Evolutionary conservation across 2,329 filamentous ascomycete genomes (phyloP).

Genomic region (Talaromyces amestolkiae): DNA sequence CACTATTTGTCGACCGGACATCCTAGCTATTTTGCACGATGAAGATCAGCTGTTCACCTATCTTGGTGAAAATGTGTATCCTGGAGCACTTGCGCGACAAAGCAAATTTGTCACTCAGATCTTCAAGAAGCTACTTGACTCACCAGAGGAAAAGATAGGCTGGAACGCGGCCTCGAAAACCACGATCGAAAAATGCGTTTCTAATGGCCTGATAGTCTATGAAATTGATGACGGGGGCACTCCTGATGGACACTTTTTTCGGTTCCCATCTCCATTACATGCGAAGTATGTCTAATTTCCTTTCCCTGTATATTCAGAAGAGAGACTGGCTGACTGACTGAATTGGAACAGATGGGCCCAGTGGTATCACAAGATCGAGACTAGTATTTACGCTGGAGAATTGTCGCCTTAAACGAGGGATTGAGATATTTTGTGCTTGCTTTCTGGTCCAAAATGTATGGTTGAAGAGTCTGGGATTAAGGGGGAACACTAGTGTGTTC

Average conservation of each 20-base stretch:
- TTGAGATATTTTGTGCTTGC: neutral
- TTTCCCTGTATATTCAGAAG: too few species aligned
- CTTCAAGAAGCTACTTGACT: slow-evolving; percentile 8
- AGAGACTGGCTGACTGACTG: too few species aligned
- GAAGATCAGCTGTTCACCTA: slow-evolving; percentile 3
- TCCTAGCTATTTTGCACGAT: neutral
- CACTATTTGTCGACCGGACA: neutral
- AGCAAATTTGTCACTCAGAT: neutral
- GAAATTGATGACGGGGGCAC: neutral
- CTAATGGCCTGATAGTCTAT: neutral
- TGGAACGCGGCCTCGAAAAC: neutral
- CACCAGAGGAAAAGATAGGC: slow-evolving; percentile 6
- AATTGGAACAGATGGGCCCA: slow-evolving; percentile 2
- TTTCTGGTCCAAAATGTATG: neutral
- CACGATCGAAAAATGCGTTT: slow-evolving; percentile 11
- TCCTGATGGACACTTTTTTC: neutral
- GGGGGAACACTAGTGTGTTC: neutral
- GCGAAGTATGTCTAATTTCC: neutral
- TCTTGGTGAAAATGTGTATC: slow-evolving; percentile 9
- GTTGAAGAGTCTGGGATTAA: neutral
- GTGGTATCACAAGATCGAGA: slow-evolving; percentile 13
- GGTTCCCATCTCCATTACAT: slow-evolving; percentile 13
- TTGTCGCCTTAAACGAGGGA: slow-evolving; percentile 4
- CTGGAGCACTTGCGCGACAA: slow-evolving; percentile 1
- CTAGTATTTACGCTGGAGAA: slow-evolving; percentile 11